These are phyloP conservation scores for Sporothrix variecibatus DNA, from an alignment of 2,329 filamentous ascomycete species.

Conservation along the genomic window DNA sequence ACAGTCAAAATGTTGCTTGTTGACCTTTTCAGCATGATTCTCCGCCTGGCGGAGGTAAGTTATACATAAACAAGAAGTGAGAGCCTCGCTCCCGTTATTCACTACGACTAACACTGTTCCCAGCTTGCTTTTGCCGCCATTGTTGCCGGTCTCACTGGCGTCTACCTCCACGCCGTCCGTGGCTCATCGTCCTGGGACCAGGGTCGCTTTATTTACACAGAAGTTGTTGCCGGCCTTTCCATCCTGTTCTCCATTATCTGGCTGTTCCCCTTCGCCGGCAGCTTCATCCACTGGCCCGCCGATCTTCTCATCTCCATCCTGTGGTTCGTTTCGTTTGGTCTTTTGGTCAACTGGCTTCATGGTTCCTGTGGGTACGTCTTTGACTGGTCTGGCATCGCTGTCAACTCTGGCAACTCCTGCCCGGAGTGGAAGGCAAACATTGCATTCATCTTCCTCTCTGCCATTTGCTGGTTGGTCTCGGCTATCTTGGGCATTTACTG, in stretches of 20 bases:
- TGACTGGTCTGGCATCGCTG: conserved; percentile 58
- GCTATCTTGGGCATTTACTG: conserved; percentile 59
- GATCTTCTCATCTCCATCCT: conserved; percentile 68
- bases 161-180: conserved; percentile 59
- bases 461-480: conserved; percentile 69
- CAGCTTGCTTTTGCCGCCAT: conserved; percentile 69
- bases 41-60: conserved; percentile 53
- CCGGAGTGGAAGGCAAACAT: conserved; percentile 69
- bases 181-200: conserved; percentile 54
- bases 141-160: conserved; percentile 68
- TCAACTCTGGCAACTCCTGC: conserved; percentile 56
- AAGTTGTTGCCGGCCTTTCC: conserved; percentile 68
- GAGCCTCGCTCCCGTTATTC: too few relatives aligned
- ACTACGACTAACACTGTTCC: not conserved
- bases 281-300: conserved; percentile 70
- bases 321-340: conserved; percentile 71
- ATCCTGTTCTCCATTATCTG: conserved; percentile 71
- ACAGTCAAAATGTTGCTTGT: conserved; percentile 51
- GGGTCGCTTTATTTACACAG: conserved; percentile 73
- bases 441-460: conserved; percentile 71
- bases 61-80: not conserved
- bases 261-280: conserved; percentile 68
- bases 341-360: conserved; percentile 59
- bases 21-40: conserved; percentile 56
- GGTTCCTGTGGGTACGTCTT: conserved; percentile 59